Evolutionary conservation across 2,329 filamentous ascomycete genomes (phyloP).

Genomic region (Aspergillus sp.): DNA sequence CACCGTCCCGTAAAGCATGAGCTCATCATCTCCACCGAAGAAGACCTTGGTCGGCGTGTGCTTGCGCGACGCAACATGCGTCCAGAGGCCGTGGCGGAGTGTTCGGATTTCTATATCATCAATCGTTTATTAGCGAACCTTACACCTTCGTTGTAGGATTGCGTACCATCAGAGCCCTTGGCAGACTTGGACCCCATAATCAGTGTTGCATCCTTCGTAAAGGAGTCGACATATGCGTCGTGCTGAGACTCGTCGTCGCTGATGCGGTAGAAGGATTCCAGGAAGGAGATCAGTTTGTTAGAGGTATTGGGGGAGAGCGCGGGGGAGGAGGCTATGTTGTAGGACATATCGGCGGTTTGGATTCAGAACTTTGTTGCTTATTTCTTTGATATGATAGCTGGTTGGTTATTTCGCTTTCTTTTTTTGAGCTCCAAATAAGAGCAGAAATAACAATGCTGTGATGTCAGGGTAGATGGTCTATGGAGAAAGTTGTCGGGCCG

Average conservation of each 20-base stretch:
- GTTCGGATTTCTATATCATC: constrained; percentile 30
- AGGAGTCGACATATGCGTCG: constrained; percentile 35
- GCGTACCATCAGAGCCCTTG: constrained; percentile 27
- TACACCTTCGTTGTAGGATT: too few species aligned
- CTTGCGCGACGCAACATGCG: constrained; percentile 34
- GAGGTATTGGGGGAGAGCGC: constrained; percentile 26
- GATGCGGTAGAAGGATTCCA: constrained; percentile 37
- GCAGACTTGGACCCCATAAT: constrained; percentile 40
- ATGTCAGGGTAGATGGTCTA: neutral
- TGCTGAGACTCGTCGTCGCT: constrained; percentile 38
- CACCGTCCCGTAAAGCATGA: constrained; percentile 41
- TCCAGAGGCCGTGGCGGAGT: constrained; percentile 38
- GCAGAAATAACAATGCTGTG: constrained; percentile 1
- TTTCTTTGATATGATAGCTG: too few species aligned
- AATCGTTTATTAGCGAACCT: constrained; percentile 8
- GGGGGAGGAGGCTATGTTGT: constrained; percentile 29
- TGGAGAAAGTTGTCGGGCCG: neutral
- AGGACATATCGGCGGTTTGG: constrained; percentile 28
- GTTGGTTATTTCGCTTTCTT: neutral
- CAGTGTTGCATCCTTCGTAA: constrained; percentile 36
- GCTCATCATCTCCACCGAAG: constrained; percentile 33
- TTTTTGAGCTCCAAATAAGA: neutral
- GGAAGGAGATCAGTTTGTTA: constrained; percentile 29
- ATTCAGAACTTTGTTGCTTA: neutral
- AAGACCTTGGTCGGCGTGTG: constrained; percentile 32